phyloP scores from a whole-genome alignment of 495 filamentous ascomycete species.

The Trichoderma reesei region DNA sequence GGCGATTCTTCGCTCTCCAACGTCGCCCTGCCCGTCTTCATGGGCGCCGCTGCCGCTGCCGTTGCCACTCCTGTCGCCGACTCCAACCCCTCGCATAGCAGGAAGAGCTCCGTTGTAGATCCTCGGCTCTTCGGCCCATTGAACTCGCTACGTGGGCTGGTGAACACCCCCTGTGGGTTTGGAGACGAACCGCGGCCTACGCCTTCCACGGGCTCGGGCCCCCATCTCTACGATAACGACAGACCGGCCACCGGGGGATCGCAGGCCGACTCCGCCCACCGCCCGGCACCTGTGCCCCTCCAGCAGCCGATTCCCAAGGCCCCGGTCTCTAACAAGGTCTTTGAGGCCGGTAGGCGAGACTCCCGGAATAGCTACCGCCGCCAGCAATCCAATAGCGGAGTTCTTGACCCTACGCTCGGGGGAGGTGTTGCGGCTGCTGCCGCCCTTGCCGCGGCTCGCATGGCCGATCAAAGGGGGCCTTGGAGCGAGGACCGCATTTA shows the following conservation, averaged over 20 bases:
- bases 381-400: conserved; percentile 17
- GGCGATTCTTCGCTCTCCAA: background rate
- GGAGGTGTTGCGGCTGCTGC: conserved; percentile 41
- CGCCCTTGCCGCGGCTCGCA: conserved; percentile 28
- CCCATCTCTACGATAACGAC: conserved; percentile 41
- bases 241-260: background rate
- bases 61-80: conserved; percentile 13
- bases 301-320: conserved; percentile 37
- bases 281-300: conserved; percentile 30
- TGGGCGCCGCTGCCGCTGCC: conserved; percentile 13
- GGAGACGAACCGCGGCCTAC: conserved; percentile 17
- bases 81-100: conserved; percentile 18
- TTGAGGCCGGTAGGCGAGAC: conserved; percentile 28
- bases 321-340: conserved; percentile 31
- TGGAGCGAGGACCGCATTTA: conserved; percentile 12
- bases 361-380: conserved; percentile 21
- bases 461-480: conserved; percentile 29
- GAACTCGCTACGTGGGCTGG: conserved; percentile 41
- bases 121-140: conserved; percentile 43
- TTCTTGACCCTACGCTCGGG: conserved; percentile 34
- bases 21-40: conserved; percentile 6
- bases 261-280: conserved; percentile 11
- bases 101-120: conserved; percentile 41
- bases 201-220: conserved; percentile 36
- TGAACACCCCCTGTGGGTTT: conserved; percentile 44